Percentiles rank a stretch among this genome's conserved stretches.
These are phyloP conservation scores for Xylaria sp. DNA, from an alignment of 2,329 filamentous ascomycete genomes.

Conservation along the genomic window DNA sequence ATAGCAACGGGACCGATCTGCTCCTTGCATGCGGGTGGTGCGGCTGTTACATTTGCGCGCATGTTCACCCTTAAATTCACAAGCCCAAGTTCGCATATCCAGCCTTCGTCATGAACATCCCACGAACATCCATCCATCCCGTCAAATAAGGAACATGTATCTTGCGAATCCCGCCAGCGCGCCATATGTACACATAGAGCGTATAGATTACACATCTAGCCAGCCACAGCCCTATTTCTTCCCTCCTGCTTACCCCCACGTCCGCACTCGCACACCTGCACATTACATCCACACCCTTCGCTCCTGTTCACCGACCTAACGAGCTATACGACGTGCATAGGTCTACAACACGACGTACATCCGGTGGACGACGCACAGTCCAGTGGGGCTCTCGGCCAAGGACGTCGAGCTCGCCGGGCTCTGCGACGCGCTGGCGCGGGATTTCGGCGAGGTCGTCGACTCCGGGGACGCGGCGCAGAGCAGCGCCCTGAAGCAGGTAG, in stretches of 20 bases:
- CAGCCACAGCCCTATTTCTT: background rate
- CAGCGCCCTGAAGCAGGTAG: constrained; percentile 54
- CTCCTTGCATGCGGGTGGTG: background rate
- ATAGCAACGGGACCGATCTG: constrained; percentile 1
- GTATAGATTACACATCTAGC: background rate
- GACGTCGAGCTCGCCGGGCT: constrained; percentile 71
- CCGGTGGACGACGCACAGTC: constrained; percentile 78
- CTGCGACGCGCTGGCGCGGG: constrained; percentile 69
- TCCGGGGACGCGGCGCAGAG: constrained; percentile 23
- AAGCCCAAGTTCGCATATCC: background rate
- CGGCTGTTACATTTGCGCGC: constrained; percentile 4
- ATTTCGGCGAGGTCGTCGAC: constrained; percentile 65
- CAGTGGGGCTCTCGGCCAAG: constrained; percentile 71
- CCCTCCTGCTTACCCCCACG: background rate
- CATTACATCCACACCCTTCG: background rate
- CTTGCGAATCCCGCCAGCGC: no score
- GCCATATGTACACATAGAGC: background rate
- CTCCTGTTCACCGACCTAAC: constrained; percentile 23
- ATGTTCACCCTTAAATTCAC: background rate
- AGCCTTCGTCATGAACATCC: background rate
- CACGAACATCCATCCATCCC: background rate
- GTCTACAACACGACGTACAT: constrained; percentile 77
- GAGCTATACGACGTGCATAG: constrained; percentile 51
- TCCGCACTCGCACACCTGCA: background rate
- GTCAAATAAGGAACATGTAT: background rate